These are phyloP conservation scores for Septoria linicola DNA, from an alignment of 2,329 filamentous ascomycete genomes.

Conservation along the genomic window DNA sequence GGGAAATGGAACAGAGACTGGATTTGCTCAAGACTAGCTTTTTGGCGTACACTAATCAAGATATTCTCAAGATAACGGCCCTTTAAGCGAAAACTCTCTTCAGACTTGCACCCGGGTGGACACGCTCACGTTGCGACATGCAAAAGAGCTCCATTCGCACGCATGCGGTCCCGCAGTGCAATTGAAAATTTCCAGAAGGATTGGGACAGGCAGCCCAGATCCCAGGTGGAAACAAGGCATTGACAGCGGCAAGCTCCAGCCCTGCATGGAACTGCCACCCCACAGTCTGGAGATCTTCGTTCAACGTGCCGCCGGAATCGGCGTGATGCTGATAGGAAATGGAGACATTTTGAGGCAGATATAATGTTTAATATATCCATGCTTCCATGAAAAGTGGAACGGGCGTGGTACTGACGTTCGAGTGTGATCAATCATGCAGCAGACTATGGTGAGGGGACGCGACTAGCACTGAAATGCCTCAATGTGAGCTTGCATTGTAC, in stretches of 20 bases:
- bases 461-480: no score
- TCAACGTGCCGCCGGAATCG: no score
- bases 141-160: no score
- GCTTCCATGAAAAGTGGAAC: no score
- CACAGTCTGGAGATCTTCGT: neutral
- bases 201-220: neutral
- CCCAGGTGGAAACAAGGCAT: neutral
- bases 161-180: no score
- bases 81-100: neutral
- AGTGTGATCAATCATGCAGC: no score
- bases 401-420: no score
- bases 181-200: neutral
- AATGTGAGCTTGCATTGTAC: no score
- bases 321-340: neutral
- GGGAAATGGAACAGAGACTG: conserved; percentile 7
- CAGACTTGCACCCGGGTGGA: neutral
- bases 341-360: neutral
- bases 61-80: neutral
- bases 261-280: neutral
- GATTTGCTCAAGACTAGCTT: neutral
- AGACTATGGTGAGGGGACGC: no score
- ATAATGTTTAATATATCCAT: neutral
- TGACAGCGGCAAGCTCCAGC: neutral
- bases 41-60: neutral
- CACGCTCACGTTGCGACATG: neutral